phyloP scores from a whole-genome alignment of 805 yeast genomes.

The Dipodascus albidus region DNA sequence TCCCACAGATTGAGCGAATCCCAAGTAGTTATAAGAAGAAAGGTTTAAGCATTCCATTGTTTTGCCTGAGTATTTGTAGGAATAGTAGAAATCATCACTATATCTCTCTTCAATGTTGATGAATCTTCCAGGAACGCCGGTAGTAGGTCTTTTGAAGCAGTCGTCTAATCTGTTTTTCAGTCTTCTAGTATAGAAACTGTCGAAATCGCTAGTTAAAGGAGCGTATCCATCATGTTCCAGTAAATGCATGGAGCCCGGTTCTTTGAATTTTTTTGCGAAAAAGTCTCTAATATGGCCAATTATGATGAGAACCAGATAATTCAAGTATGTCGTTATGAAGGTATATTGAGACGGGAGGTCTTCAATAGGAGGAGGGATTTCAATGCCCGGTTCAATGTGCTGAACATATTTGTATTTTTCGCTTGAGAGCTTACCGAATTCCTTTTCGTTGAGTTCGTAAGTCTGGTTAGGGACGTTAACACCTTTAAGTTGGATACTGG shows the following conservation, averaged over 20 bases:
- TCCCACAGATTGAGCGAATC: constrained; percentile 94
- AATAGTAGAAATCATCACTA: constrained; percentile 50
- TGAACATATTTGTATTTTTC: constrained; percentile 54
- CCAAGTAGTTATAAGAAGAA: constrained; percentile 86
- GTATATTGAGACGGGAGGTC: constrained; percentile 85
- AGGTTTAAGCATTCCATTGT: constrained; percentile 72
- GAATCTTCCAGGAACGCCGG: constrained; percentile 93
- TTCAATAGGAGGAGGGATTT: constrained; percentile 37
- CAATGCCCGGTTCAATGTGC: constrained; percentile 41
- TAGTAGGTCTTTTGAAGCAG: constrained; percentile 92
- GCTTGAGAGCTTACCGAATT: constrained; percentile 62
- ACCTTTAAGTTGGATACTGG: not conserved
- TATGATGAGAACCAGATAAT: constrained; percentile 72
- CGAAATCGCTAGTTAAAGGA: constrained; percentile 91
- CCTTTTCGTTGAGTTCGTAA: constrained; percentile 34
- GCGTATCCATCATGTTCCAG: constrained; percentile 82
- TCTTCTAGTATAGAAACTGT: constrained; percentile 85
- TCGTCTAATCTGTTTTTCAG: constrained; percentile 85
- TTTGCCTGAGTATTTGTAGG: constrained; percentile 66
- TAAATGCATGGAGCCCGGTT: constrained; percentile 49
- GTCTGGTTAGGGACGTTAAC: not conserved
- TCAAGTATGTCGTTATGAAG: constrained; percentile 70
- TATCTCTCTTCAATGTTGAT: constrained; percentile 71
- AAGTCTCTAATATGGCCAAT: constrained; percentile 89
- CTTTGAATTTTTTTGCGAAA: constrained; percentile 64